phyloP scores from a whole-genome alignment of 176 grass and related monocot species.

The Lolium multiflorum region DNA sequence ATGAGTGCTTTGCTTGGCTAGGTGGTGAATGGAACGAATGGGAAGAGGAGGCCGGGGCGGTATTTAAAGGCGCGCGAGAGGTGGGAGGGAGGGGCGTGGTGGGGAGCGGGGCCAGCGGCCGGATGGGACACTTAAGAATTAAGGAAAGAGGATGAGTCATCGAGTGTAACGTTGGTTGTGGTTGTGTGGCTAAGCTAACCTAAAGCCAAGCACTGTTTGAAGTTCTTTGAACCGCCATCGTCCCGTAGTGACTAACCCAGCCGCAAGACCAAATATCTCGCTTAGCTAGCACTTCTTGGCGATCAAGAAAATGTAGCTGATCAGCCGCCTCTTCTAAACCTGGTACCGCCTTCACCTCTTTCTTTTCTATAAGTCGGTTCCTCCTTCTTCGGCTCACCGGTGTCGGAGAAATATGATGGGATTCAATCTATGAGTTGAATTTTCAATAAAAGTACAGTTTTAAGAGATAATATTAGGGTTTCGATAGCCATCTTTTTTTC shows the following conservation, averaged over 20 bases:
- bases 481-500: no score
- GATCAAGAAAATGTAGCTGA: no score
- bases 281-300: no score
- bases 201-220: background rate
- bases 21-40: slow-evolving; percentile 53
- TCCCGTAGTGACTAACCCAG: background rate
- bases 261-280: background rate
- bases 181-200: slow-evolving; percentile 30
- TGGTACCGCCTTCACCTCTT: no score
- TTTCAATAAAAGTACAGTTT: no score
- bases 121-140: slow-evolving; percentile 52
- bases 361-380: no score
- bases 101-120: slow-evolving; percentile 3
- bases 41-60: slow-evolving; percentile 33
- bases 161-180: no score
- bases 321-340: background rate
- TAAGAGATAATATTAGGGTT: no score
- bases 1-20: slow-evolving; percentile 31
- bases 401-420: no score
- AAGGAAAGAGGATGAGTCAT: slow-evolving; percentile 22
- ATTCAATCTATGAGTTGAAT: no score
- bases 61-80: slow-evolving; percentile 55
- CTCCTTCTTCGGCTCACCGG: no score
- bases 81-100: background rate
- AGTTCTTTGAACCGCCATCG: slow-evolving; percentile 16